Base-by-base conservation (phyloP, 1,284 basidiomycete genomes). In the Phylloporus gajari region DNA sequence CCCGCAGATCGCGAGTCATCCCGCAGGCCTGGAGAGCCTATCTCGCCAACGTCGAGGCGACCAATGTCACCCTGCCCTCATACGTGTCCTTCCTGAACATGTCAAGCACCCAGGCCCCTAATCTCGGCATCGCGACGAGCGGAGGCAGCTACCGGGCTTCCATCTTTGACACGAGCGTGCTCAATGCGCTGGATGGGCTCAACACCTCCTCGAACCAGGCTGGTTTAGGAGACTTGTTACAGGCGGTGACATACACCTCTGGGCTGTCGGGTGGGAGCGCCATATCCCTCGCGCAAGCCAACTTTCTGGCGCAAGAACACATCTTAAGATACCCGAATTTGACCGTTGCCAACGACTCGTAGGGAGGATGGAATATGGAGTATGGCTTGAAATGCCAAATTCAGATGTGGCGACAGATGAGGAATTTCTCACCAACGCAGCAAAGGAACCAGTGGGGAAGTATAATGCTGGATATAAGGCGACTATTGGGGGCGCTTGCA, bases 191-290 rank as follows among this genome's bases (percentile, higher is more conserved):
- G 38, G 90, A 91, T 72, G 86, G 77, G 12, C 77, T 88, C 23
- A 89, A 91, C 70, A 32, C 76, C 11, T 83, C 87, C 0, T 83
- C 88, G 0, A 81, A 76, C 17, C 66, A 61, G 5, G 83, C 79
- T 0, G 90, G 88, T 1, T 83, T 84, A 0, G 90, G 87, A 0
- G 90, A 89, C 0, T 75, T 90, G 12, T 81, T 90, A 25, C 89
- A 90, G 74, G 75, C 84, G 5, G 79, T 85, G 7, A 82, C 83
- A 2, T 88, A 88, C 76, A 67, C 87, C 32, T 60, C 85, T 1
- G 87, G 85, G 6, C 79, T 88, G 6, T 87, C 85, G 0, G 89
- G 89, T 1, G 83, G 83, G 4, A 78, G 82, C 0, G 63, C 85
- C 35, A 82, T 83, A 12, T 85, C 85, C 4, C 78, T 85, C 25